These are phyloP conservation scores for Baudoinia panamericana DNA, from an alignment of 495 filamentous ascomycete genomes.

Conservation along the genomic window DNA sequence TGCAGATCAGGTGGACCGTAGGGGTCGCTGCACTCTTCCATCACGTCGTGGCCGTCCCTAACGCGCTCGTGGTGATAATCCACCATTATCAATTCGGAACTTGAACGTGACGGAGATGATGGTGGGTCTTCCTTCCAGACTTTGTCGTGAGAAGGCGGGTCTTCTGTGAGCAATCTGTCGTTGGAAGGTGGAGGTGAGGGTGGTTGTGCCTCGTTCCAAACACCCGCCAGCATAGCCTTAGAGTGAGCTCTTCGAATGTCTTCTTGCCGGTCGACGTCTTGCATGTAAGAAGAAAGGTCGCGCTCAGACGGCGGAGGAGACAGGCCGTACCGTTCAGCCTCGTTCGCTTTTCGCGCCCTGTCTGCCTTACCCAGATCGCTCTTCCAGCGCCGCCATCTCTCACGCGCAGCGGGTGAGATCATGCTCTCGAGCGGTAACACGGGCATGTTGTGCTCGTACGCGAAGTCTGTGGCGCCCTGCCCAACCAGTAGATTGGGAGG, in stretches of 20 bases:
- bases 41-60: background rate
- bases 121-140: background rate
- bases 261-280: conserved; percentile 20
- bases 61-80: background rate
- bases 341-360: conserved; percentile 16
- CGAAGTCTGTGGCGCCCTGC: conserved; percentile 71
- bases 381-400: conserved; percentile 65
- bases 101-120: conserved; percentile 11
- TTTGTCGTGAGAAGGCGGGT: conserved; percentile 13
- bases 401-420: conserved; percentile 57
- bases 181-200: conserved; percentile 20
- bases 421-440: conserved; percentile 57
- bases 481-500: conserved; percentile 87
- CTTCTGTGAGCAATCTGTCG: background rate
- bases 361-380: conserved; percentile 54
- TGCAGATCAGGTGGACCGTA: conserved; percentile 23
- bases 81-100: conserved; percentile 4
- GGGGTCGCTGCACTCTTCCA: conserved; percentile 19
- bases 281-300: conserved; percentile 39
- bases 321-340: conserved; percentile 33
- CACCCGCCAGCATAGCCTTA: conserved; percentile 19
- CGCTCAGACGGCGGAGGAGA: conserved; percentile 49
- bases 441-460: conserved; percentile 58
- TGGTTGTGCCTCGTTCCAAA: conserved; percentile 20
- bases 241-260: conserved; percentile 21